Percentiles rank a stretch among this genome's conserved stretches.
phyloP scores from a whole-genome alignment of 2,329 filamentous ascomycete genomes.

The Pyricularia grisea region DNA sequence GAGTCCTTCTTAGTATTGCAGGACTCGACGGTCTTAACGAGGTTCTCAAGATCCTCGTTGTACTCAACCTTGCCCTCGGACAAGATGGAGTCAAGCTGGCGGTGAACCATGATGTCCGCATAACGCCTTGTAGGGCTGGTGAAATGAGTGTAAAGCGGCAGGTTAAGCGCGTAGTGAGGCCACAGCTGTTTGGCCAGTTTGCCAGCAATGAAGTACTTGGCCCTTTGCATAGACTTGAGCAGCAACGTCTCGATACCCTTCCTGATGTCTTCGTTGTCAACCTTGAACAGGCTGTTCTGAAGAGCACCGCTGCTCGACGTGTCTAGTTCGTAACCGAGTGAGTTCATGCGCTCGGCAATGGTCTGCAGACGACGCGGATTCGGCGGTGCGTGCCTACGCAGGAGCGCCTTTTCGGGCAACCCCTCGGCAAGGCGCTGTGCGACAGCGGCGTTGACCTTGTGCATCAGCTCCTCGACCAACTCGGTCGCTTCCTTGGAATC shows the following conservation, averaged over 20 bases:
- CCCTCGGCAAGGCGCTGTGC: slow-evolving; percentile 72
- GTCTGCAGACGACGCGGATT: slow-evolving; percentile 83
- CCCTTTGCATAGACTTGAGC: slow-evolving; percentile 90
- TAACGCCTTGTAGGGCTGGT: slow-evolving; percentile 92
- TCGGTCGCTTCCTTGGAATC: slow-evolving; percentile 83
- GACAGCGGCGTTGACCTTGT: slow-evolving; percentile 85
- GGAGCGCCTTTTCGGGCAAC: slow-evolving; percentile 83
- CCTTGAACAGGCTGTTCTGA: slow-evolving; percentile 90
- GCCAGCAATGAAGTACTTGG: slow-evolving; percentile 85
- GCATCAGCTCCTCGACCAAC: slow-evolving; percentile 87
- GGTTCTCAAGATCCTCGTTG: slow-evolving; percentile 74
- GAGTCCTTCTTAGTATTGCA: slow-evolving; percentile 99
- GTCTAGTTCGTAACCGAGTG: slow-evolving; percentile 84
- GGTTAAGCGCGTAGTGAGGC: slow-evolving; percentile 85
- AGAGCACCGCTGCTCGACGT: slow-evolving; percentile 80
- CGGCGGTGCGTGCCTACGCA: slow-evolving; percentile 77
- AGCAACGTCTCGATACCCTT: slow-evolving; percentile 97
- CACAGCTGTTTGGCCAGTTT: slow-evolving; percentile 70
- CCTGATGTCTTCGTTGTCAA: slow-evolving; percentile 79
- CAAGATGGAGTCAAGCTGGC: slow-evolving; percentile 80
- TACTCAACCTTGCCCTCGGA: slow-evolving; percentile 78
- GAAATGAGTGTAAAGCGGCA: slow-evolving; percentile 94
- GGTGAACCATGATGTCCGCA: slow-evolving; percentile 89
- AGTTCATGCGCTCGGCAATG: slow-evolving; percentile 87
- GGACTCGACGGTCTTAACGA: slow-evolving; percentile 87